phyloP scores from a whole-genome alignment of 2,329 filamentous ascomycete species.

The Phoma sp. region DNA sequence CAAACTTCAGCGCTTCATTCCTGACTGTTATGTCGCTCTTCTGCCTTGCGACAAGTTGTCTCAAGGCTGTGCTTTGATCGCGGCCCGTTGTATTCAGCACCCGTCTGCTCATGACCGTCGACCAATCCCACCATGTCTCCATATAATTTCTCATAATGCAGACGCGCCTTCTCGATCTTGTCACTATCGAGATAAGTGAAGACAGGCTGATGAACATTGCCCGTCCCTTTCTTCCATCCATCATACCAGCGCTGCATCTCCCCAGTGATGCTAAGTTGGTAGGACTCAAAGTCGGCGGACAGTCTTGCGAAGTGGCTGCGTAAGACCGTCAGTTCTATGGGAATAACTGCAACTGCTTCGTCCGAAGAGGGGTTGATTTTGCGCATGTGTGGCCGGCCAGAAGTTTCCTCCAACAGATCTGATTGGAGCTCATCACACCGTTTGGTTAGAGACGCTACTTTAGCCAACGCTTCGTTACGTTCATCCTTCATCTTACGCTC shows the following conservation, averaged over 20 bases:
- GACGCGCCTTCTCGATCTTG: neutral
- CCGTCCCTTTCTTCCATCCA: conserved; percentile 16
- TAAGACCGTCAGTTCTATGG: conserved; percentile 18
- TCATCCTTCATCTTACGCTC: conserved; percentile 25
- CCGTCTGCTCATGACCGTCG: conserved; percentile 16
- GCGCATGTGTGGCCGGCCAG: conserved; percentile 21
- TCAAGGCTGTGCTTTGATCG: conserved; percentile 19
- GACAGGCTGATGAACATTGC: neutral
- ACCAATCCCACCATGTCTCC: conserved; percentile 14
- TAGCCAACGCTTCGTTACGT: conserved; percentile 21
- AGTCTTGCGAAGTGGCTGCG: conserved; percentile 18
- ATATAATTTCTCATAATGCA: neutral
- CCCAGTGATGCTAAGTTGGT: conserved; percentile 12
- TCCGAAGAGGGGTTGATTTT: conserved; percentile 13
- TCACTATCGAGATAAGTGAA: neutral
- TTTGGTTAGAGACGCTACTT: conserved; percentile 16
- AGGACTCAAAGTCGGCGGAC: conserved; percentile 6
- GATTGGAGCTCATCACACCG: conserved; percentile 17
- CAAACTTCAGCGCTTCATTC: conserved; percentile 2
- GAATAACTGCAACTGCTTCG: conserved; percentile 17
- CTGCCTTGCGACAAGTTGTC: conserved; percentile 17
- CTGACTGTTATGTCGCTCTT: conserved; percentile 1
- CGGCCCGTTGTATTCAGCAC: conserved; percentile 21
- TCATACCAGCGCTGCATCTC: conserved; percentile 19
- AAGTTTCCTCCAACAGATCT: conserved; percentile 20